Evolutionary conservation across 148 eudicot species (phyloP).

Genomic region (Cornus controversa): DNA sequence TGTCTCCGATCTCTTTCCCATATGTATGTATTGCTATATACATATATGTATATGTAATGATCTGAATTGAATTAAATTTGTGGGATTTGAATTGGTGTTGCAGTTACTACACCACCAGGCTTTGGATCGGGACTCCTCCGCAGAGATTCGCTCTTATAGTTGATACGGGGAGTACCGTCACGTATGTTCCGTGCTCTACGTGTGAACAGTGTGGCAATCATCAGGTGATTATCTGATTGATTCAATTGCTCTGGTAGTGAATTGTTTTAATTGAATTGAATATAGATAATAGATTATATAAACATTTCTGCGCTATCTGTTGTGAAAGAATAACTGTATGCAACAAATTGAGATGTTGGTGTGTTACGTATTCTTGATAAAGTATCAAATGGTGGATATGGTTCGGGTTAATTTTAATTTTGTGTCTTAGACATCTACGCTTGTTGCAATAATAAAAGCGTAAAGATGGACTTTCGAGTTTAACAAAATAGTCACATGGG

Average conservation of each 20-base stretch:
- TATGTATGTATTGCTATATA: background rate
- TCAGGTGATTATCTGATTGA: slow-evolving; percentile 49
- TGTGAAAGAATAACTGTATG: background rate
- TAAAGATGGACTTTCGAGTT: too few species aligned
- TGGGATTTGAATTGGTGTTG: slow-evolving; percentile 12
- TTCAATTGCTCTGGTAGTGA: background rate
- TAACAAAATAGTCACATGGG: too few species aligned
- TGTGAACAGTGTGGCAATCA: slow-evolving; percentile 94
- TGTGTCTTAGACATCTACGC: too few species aligned
- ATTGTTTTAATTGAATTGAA: background rate
- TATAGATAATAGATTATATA: background rate
- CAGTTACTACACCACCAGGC: slow-evolving; percentile 82
- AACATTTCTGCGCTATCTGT: background rate
- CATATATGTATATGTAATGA: background rate
- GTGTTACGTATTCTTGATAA: background rate
- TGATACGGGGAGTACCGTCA: slow-evolving; percentile 93
- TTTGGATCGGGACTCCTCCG: slow-evolving; percentile 92
- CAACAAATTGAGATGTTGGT: background rate
- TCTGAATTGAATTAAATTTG: background rate
- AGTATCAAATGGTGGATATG: background rate
- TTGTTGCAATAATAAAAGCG: too few species aligned
- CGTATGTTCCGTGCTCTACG: slow-evolving; percentile 89
- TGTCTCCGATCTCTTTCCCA: background rate
- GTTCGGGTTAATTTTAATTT: too few species aligned
- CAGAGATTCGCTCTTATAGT: slow-evolving; percentile 90